These are phyloP conservation scores for Aspergillus calidoustus DNA, from an alignment of 2,329 filamentous ascomycete genomes.

Conservation along the genomic window DNA sequence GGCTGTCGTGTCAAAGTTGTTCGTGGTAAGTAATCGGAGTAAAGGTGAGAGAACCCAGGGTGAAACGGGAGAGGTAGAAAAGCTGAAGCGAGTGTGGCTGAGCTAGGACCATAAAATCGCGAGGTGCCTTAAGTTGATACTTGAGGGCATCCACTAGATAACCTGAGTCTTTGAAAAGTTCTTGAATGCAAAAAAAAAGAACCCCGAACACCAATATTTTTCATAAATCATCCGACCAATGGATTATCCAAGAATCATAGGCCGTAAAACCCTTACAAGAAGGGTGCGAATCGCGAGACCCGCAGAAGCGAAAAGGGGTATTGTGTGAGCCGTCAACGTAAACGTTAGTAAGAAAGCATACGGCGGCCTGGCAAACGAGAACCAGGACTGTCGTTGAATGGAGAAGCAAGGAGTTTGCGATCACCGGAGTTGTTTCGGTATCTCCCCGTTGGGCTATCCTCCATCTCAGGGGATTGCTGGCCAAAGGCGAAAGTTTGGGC, in stretches of 20 bases:
- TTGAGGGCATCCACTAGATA: conserved; percentile 12
- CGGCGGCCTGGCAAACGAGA: conserved; percentile 46
- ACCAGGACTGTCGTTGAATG: conserved; percentile 41
- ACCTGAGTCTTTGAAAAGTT: conserved; percentile 8
- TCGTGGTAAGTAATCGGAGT: conserved; percentile 7
- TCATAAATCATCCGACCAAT: conserved; percentile 19
- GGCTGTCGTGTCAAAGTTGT: conserved; percentile 10
- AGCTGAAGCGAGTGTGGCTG: conserved; percentile 27
- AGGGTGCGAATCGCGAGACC: conserved; percentile 17
- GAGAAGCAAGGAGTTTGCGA: conserved; percentile 40
- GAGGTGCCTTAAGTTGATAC: conserved; percentile 1
- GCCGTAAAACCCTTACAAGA: conserved; percentile 7
- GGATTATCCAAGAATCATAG: conserved; percentile 14
- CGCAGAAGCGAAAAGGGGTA: conserved; percentile 27
- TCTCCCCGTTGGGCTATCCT: conserved; percentile 65
- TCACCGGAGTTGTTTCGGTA: conserved; percentile 42
- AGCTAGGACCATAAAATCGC: conserved; percentile 8
- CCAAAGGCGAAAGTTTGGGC: conserved; percentile 97
- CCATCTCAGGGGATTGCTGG: conserved; percentile 65
- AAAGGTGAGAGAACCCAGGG: conserved; percentile 4
- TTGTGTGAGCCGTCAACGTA: conserved; percentile 18
- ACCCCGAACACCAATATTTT: conserved; percentile 16
- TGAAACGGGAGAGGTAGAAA: conserved; percentile 14
- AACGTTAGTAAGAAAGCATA: conserved; percentile 47
- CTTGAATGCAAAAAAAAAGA: conserved; percentile 12